These are phyloP conservation scores for Kingdonia uniflora DNA, from an alignment of 164 flowering plant species.

Conservation along the genomic window DNA sequence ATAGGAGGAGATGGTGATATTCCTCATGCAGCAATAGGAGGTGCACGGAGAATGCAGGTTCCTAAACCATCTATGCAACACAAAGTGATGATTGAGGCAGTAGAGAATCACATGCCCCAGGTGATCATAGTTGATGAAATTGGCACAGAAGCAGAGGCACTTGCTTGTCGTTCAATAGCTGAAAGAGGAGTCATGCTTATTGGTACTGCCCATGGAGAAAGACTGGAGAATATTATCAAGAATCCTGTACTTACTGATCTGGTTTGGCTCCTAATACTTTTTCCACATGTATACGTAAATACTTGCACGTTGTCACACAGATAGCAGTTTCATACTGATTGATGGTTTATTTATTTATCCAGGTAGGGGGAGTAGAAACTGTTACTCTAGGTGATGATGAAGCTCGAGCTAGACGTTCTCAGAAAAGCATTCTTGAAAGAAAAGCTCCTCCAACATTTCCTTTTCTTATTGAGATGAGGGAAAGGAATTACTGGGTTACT, in stretches of 20 bases:
- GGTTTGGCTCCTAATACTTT: conserved; percentile 24
- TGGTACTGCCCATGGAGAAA: conserved; percentile 67
- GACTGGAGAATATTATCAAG: conserved; percentile 51
- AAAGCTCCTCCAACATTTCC: conserved; percentile 63
- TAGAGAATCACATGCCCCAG: conserved; percentile 80
- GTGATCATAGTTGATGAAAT: conserved; percentile 75
- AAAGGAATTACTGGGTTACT: conserved; percentile 57
- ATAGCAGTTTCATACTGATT: background rate
- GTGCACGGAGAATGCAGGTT: conserved; percentile 71
- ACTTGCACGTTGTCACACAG: background rate
- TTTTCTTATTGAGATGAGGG: conserved; percentile 70
- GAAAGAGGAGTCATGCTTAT: conserved; percentile 79
- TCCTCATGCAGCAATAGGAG: conserved; percentile 66
- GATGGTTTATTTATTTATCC: conserved; percentile 4
- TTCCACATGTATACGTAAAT: background rate
- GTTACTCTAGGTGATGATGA: conserved; percentile 64
- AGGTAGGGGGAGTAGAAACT: conserved; percentile 64
- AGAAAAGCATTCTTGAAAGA: conserved; percentile 64
- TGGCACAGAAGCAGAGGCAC: conserved; percentile 63
- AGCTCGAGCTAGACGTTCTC: conserved; percentile 49
- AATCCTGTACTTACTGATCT: conserved; percentile 50
- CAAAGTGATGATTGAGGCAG: conserved; percentile 70
- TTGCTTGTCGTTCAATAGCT: conserved; percentile 67
- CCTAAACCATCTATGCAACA: conserved; percentile 60
- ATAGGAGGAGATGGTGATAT: conserved; percentile 74